These are phyloP conservation scores for Mycena metata DNA, from an alignment of 768 basidiomycete genomes.

Conservation along the genomic window DNA sequence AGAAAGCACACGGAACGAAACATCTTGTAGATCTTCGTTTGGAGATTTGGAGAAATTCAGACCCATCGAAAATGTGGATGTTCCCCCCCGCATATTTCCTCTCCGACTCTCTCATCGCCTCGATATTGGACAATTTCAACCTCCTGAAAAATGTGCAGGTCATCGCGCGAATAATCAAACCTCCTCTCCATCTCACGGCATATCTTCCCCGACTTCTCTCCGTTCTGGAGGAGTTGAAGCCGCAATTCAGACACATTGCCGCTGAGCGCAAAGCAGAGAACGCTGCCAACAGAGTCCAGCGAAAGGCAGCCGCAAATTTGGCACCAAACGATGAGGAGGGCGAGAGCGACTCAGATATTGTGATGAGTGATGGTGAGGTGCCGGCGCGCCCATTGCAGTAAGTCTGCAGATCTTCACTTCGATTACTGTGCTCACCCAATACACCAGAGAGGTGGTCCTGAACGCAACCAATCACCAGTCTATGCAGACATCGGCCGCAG, in stretches of 20 bases:
- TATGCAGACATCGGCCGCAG: no score
- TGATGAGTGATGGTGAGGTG: background rate
- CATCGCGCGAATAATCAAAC: background rate
- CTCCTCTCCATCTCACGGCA: background rate
- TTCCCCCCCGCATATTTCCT: slow-evolving; percentile 25
- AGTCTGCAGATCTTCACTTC: background rate
- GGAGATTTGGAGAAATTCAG: no score
- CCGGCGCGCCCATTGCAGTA: background rate
- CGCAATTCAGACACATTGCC: slow-evolving; percentile 15
- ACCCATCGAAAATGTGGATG: no score
- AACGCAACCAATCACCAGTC: background rate
- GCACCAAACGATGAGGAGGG: background rate
- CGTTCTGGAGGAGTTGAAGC: slow-evolving; percentile 24
- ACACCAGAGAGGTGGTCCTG: background rate
- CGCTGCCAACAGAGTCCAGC: background rate
- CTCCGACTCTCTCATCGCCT: slow-evolving; percentile 32
- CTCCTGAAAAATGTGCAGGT: slow-evolving; percentile 3
- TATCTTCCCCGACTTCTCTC: slow-evolving; percentile 11
- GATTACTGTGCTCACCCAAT: background rate
- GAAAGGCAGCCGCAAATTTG: background rate
- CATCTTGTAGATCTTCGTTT: background rate
- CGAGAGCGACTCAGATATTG: background rate
- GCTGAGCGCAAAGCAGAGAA: slow-evolving; percentile 8
- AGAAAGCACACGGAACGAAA: slow-evolving; percentile 9
- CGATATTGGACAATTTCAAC: slow-evolving; percentile 31